Base-by-base conservation (phyloP, 2,329 filamentous ascomycete genomes). In the Monilinia aucupariae region DNA sequence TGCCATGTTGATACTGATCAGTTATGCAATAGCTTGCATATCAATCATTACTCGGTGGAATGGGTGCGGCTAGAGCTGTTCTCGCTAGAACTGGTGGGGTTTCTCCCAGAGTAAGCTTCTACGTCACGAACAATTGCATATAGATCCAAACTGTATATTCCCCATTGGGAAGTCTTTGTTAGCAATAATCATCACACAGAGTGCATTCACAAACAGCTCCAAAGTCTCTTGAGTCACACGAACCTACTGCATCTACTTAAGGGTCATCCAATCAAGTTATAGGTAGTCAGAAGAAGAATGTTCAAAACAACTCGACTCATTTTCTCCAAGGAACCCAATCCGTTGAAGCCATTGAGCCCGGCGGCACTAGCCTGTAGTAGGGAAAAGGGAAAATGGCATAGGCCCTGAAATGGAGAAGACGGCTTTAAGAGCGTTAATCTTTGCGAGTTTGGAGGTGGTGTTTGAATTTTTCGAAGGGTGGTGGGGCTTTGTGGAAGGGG, bases 291-390 rank as follows among this genome's bases (percentile, higher is more conserved):
- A 64, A 82, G 84, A 20, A 80, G 90, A 62, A 74, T 88, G 22
- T 84, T 85, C 68, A 88, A 92, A 74, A 92, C 90, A 1, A 87
- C 87, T 2, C 89, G 92, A 72, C 86, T 90, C 73, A 83, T 90
- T 15, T n/a, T n/a, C 80, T 92, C 7, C 86, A 91, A 72, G 86
- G 89, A 55, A 88, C 88, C 5, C 77, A 79, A 50, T 85, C 84
- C 8, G 71, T 90, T 2, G 80, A 84, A 30, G 83, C 83, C 4
- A 83, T 93, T 68, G 79, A 87, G 67, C 89, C 88, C 0, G 86
- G 85, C 2, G 89, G 88, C 1, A 82, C 81, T 20, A 88, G 87
- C 1, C 85, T 54, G 71, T 75, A 25, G 56, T 45, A 25, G 64
- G 58, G 67, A 15, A 69, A 70, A 45, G 71, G 20, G 9, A 70